Evolutionary conservation across 2,329 filamentous ascomycete species (phyloP), one percentile per base, ranked within the genome.

Genomic region (Ophiosphaerella narmari): DNA sequence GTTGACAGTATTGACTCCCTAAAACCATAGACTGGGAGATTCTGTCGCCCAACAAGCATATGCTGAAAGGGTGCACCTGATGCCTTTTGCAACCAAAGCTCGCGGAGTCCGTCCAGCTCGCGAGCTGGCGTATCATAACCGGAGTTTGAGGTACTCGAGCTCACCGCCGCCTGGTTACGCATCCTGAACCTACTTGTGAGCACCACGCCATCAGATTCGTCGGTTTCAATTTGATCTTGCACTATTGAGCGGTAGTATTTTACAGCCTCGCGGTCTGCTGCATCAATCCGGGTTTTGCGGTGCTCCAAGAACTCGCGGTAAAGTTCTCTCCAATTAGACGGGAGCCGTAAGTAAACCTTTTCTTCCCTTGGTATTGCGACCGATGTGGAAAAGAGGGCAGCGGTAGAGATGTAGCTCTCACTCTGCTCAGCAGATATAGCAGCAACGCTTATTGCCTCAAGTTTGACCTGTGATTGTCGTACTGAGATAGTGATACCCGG

Each of bases 11-110:
- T 91, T 42, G 90, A 82, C 11, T 89, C 78, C 59, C 86, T 87
- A 71, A 94, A 97, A 11, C 83, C 81, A 84, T 89, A 97, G 79
- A 99, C 96, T 0, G 94, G 94, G 14, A 99, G 82, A 62, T 88
- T 88, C 79, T 85, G 87, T 48, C 94, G 86, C 29, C 82, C 85
- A 69, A 82, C 75, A 45, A 93, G 80, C 94, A 99, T 97, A 7
- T 79, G 78, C 61, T 91, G 86, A 65, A 89, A 97, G 42, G 82
- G 68, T 9, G 75, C 56, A 0, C 77, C 77, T 7, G 78, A 78
- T 2, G 73, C 65, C 57, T 84, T 85, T 7, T 77, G 72, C 13
- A 62, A 57, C 83, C 83, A 86, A 21, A 82, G 57, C 4, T 77
- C 75, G 57, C 70, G 72, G 14, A 84, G 63, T 8, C 75, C 72